Base-by-base conservation (phyloP, 169 alveolate genomes). In the Hepatocystis sp. region DNA sequence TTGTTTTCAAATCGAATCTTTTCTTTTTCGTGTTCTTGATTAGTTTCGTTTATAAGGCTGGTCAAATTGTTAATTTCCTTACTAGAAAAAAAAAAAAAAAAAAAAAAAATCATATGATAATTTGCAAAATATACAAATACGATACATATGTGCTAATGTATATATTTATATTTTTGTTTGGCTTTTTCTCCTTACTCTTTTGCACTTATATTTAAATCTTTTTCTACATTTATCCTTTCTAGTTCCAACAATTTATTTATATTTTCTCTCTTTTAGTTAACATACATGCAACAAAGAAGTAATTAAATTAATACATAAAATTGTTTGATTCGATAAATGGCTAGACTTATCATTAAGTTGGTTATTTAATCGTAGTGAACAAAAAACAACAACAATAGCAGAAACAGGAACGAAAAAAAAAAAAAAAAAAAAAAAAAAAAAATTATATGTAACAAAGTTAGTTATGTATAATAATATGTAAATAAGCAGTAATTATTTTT, bases 161-260 rank as follows among this genome's bases (percentile, higher is more conserved):
- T 42, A 3, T 66, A 11, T 19, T 15, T 23, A 52, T 52, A 7
- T 23, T 7, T 25, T 15, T 25, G 23, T 8, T 7, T 17, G 53
- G 17, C 44, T 34, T 34, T 34, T 34, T 66, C 10, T 23, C 11
- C 17, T 21, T 67, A 67, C 85, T 67, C 67, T 46, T 67, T 67
- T 28, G 85, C 8, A 7, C 56, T 19, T 40, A 67, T 53, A 40
- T 67, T 67, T 15, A 67, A 2, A 13, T 53, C 85, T 36, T 52
- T 30, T 46, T 67, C 85, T 53, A 32, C 67, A 19, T 52, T 67
- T 2, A 30, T 56, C 19, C 85, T 53, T 36, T 67, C 52, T 3
- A 67, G 67, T 34, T 67, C 44, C 2, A 67, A 23, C 67, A 67
- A 36, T 39, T 34, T 55, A 53, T 67, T 67, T 67, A 52, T 67